Base-by-base conservation (phyloP, 306 rosid species). In the Pueraria montana region DNA sequence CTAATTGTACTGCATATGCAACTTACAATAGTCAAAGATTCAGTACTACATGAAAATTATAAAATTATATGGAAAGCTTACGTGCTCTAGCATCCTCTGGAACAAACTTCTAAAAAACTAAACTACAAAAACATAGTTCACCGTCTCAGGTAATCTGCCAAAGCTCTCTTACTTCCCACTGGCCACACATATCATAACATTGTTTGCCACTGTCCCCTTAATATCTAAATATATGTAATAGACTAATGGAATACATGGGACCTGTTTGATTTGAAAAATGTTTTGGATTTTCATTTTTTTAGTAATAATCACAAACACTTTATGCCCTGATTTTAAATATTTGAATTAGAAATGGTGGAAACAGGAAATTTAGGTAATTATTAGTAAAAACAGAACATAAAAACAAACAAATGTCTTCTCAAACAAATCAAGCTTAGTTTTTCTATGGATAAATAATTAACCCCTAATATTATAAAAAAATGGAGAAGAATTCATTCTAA, bases 91-190 rank as follows among this genome's bases (percentile, higher is more conserved):
- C 70, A 53, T 30, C 68, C 49, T 50, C 58, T 12, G 66, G 14
- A 74, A 34, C 72, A n/a, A 34, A 74, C 59, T 67, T 74, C 63
- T 66, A 26, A 69, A 32, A 68, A 36, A 4, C 3, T 65, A 34
- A 67, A 68, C 38, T 10, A 62, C 27, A 45, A 21, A 74, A 53
- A 14, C 40, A 52, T 8, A n/a, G 32, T 30, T 63, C 67, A 62
- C 6, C 43, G 40, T 65, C 58, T 27, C 40, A 42, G 18, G 65
- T 77, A 30, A 8, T 34, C 82, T 36, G 45, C 49, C 49, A 3
- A 81, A 85, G 68, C 40, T 32, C 61, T 18, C 65, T 67, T 16
- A 53, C 59, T 11, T 26, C 73, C 75, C 43, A 56, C 55, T 23
- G n/a, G 72, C 40, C 67, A 73, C 71, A 6, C 32, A 12, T 23